A percentile compares a stretch with the other conserved stretches of the same genome.
These are phyloP conservation scores for Calonectria hongkongensis DNA, from an alignment of 2,329 filamentous ascomycete genomes.

Conservation along the genomic window DNA sequence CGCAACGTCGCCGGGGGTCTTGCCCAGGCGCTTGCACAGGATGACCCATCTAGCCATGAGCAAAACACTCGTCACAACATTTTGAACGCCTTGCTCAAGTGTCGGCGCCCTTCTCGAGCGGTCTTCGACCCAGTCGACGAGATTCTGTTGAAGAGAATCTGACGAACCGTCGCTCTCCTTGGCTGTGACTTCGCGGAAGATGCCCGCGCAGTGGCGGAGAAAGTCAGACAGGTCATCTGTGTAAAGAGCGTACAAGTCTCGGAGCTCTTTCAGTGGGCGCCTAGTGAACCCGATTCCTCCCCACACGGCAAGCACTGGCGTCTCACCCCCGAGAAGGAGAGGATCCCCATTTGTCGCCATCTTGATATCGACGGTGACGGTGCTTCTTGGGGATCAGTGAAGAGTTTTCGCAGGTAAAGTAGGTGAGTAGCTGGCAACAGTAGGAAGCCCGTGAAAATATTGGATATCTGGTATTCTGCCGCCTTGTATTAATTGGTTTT, in stretches of 20 bases:
- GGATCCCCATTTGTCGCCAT: background rate
- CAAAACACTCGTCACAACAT: background rate
- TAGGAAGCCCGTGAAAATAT: no score
- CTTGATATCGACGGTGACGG: background rate
- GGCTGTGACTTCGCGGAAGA: background rate
- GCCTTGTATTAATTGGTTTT: no score
- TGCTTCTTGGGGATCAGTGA: background rate
- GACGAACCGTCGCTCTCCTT: background rate
- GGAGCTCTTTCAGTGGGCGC: no score
- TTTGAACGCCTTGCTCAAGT: background rate
- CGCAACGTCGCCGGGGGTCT: background rate
- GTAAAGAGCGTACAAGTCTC: background rate
- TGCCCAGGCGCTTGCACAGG: background rate
- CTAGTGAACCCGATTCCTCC: no score
- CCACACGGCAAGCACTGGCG: background rate
- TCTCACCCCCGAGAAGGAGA: background rate
- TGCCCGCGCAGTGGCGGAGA: no score
- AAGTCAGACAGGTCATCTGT: background rate
- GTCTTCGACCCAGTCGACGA: background rate
- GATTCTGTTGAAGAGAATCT: background rate
- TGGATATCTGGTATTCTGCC: no score
- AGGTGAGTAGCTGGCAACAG: background rate
- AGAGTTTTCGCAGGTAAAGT: background rate
- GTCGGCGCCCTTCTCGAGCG: background rate
- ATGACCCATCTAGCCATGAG: conserved; percentile 4